Evolutionary conservation across 345 rosid genomes (phyloP), one percentile per base, ranked within the genome.

Genomic region (Hibiscus mutabilis): DNA sequence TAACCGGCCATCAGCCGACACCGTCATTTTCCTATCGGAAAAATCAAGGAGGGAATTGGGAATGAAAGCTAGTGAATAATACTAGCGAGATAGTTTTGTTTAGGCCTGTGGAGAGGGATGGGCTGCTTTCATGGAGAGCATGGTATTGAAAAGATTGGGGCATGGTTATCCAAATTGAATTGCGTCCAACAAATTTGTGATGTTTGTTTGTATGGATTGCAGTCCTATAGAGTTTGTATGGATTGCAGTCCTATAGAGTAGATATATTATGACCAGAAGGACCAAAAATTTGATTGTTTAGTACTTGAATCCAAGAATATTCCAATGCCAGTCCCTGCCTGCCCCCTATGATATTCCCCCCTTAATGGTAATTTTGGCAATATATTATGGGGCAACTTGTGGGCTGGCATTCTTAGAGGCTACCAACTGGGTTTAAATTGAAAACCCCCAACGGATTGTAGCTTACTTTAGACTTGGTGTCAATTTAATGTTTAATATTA

Each of bases 121-220:
- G 21, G 22, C 15, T 66, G 81, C 82, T 73, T 76, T 74, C 72
- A 9, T 80, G 83, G 73, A 75, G 55, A 79, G 72, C 80, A 78
- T 68, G 84, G 74, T 47, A 75, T 71, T 77, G 86, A 83, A 68
- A 71, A 71, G 83, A 71, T 71, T 59, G 71, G 71, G 86, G 82
- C 84, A 83, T 35, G 84, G 91, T 84, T 89, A 91, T 93, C 98
- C 86, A 74, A 66, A 83, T 14, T 74, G 81, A 83, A 82, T 78
- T 67, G 81, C 86, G 74, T 77, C 87, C 96, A n/a, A 86, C 97
- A 84, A 88, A 71, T 85, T 86, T 69, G 66, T 53, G 13, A 21
- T 42, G 66, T 47, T 69, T 52, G n/a, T n/a, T n/a, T n/a, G n/a
- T n/a, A n/a, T n/a, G n/a, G n/a, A n/a, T n/a, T n/a, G n/a, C n/a